phyloP scores from a whole-genome alignment of 208 protist species.

The Eutreptiella sp. region DNA sequence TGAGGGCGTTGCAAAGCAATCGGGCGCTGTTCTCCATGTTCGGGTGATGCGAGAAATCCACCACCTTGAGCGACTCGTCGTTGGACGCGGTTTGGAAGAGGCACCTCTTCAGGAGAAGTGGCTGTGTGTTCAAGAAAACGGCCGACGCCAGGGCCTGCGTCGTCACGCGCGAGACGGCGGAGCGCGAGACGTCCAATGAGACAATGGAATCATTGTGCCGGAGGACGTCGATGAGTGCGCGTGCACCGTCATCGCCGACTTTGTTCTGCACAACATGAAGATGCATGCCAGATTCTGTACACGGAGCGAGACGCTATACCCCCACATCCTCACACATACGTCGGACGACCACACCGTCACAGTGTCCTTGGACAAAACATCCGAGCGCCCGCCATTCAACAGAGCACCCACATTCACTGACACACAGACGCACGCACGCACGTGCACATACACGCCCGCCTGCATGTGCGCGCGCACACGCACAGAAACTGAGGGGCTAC shows the following conservation, averaged over 20 bases:
- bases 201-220: slow-evolving; percentile 54
- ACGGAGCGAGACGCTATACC: too few relatives aligned
- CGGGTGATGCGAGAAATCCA: slow-evolving; percentile 49
- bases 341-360: too few relatives aligned
- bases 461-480: too few relatives aligned
- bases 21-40: slow-evolving; percentile 36
- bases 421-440: too few relatives aligned
- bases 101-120: slow-evolving; percentile 50
- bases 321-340: too few relatives aligned
- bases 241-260: slow-evolving; percentile 29
- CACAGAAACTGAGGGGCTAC: too few relatives aligned
- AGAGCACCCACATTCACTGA: too few relatives aligned
- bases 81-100: slow-evolving; percentile 53
- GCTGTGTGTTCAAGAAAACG: slow-evolving; percentile 65
- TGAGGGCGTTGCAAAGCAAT: slow-evolving; percentile 54
- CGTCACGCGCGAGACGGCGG: slow-evolving; percentile 47
- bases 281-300: too few relatives aligned
- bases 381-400: too few relatives aligned
- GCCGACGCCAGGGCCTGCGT: slow-evolving; percentile 45
- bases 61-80: slow-evolving; percentile 37
- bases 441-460: too few relatives aligned
- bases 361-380: too few relatives aligned
- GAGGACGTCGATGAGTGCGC: slow-evolving; percentile 47
- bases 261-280: too few relatives aligned
- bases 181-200: slow-evolving; percentile 48